Percentiles rank a stretch among this genome's conserved stretches.
phyloP scores from a whole-genome alignment of 371 early-diverging fungal genomes.

The Syncephalastrum racemosum region DNA sequence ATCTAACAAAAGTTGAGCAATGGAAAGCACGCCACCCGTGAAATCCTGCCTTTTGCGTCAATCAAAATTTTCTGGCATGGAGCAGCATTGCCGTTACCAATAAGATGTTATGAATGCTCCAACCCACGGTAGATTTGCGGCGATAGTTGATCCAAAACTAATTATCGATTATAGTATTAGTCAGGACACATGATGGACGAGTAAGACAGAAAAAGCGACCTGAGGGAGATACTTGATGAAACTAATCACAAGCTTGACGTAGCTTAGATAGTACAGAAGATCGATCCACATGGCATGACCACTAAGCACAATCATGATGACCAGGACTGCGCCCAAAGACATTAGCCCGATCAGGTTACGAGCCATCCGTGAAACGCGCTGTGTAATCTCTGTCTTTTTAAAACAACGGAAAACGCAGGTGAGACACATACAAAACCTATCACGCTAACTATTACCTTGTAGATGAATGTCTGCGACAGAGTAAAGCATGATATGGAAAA shows the following conservation, averaged over 20 bases:
- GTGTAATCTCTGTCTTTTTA: constrained; percentile 46
- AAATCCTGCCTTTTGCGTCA: constrained; percentile 58
- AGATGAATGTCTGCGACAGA: constrained; percentile 70
- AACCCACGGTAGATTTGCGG: constrained; percentile 86
- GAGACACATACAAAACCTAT: not conserved
- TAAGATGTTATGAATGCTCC: constrained; percentile 90
- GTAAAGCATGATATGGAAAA: constrained; percentile 67
- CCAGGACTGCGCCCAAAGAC: constrained; percentile 37
- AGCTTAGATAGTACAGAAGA: constrained; percentile 74
- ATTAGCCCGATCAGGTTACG: constrained; percentile 36
- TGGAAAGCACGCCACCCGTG: constrained; percentile 83
- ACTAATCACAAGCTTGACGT: constrained; percentile 75
- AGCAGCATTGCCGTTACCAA: constrained; percentile 37
- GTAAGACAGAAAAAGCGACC: constrained; percentile 25
- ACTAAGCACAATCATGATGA: constrained; percentile 24
- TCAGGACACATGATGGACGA: not conserved
- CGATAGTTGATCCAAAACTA: constrained; percentile 64
- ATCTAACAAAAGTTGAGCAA: constrained; percentile 80
- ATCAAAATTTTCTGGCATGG: not conserved
- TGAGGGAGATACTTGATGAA: constrained; percentile 92
- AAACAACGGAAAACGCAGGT: constrained; percentile 5
- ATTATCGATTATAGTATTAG: not conserved
- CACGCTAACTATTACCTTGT: constrained; percentile 54
- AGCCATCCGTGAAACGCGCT: constrained; percentile 41
- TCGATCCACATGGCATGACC: constrained; percentile 56